Conservation (phyloP, 1,139 yeast genomes). For the Debaryomycetaceae sp. region DNA sequence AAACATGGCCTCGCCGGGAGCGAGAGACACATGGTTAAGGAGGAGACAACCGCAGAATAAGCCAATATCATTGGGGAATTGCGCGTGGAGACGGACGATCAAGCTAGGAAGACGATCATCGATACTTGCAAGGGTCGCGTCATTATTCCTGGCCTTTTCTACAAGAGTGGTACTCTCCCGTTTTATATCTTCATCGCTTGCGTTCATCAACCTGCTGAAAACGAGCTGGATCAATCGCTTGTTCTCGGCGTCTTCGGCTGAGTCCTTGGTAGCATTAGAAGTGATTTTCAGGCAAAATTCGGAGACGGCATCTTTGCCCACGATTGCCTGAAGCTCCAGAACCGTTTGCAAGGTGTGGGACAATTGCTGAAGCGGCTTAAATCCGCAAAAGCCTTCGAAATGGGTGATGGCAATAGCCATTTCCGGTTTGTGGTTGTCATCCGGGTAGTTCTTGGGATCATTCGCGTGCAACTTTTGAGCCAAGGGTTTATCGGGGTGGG, state of each 20-base stretch:
- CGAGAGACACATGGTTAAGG: constrained; percentile 74
- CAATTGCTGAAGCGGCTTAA: constrained; percentile 78
- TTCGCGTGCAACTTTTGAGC: constrained; percentile 65
- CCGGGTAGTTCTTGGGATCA: constrained; percentile 94
- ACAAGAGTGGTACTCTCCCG: constrained; percentile 53
- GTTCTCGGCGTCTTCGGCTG: constrained; percentile 40
- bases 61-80: constrained; percentile 91
- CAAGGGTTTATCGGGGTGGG: constrained; percentile 88
- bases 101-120: constrained; percentile 53
- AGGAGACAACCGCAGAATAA: constrained; percentile 90
- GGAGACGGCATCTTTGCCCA: constrained; percentile 49
- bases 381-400: constrained; percentile 97
- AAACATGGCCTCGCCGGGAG: constrained; percentile 95
- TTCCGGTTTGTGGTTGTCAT: constrained; percentile 97
- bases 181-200: constrained; percentile 45
- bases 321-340: constrained; percentile 65
- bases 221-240: constrained; percentile 60
- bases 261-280: constrained; percentile 32
- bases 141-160: constrained; percentile 42
- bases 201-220: constrained; percentile 75
- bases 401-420: constrained; percentile 96
- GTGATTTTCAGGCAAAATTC: constrained; percentile 43
- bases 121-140: constrained; percentile 34
- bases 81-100: constrained; percentile 65
- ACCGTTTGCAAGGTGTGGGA: constrained; percentile 53